A percentile compares a stretch with the other conserved stretches of the same genome.
phyloP scores from a whole-genome alignment of 345 rosid species.

The Boechera divaricarpa region DNA sequence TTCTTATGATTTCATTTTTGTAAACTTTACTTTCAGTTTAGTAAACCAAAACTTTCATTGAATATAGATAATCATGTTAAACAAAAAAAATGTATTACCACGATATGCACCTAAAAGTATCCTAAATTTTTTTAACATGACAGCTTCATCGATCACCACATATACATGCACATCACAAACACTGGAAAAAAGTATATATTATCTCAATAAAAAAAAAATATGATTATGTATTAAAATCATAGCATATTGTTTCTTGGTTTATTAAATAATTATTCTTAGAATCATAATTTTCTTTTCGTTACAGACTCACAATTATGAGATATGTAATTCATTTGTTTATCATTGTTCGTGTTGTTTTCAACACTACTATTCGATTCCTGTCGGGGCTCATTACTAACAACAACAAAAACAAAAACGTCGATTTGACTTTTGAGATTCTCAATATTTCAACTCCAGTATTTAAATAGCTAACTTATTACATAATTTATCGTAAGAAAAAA shows the following conservation, averaged over 20 bases:
- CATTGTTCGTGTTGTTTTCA: constrained; percentile 31
- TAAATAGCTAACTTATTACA: background rate
- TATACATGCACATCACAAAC: no score
- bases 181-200: no score
- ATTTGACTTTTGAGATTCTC: constrained; percentile 36
- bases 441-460: constrained; percentile 13
- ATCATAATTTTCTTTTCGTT: background rate
- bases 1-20: no score
- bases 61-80: no score
- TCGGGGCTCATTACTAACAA: constrained; percentile 24
- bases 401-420: constrained; percentile 15
- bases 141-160: background rate
- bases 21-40: no score
- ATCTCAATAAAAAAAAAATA: no score
- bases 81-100: background rate
- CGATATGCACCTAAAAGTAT: background rate
- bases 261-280: no score
- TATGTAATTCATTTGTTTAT: background rate
- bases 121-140: background rate
- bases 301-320: background rate
- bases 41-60: no score
- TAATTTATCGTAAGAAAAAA: background rate
- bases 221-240: no score
- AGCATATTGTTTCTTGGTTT: no score
- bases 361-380: constrained; percentile 6